These are phyloP conservation scores for Phialophora verrucosa DNA, from an alignment of 2,329 filamentous ascomycete genomes.

Conservation along the genomic window DNA sequence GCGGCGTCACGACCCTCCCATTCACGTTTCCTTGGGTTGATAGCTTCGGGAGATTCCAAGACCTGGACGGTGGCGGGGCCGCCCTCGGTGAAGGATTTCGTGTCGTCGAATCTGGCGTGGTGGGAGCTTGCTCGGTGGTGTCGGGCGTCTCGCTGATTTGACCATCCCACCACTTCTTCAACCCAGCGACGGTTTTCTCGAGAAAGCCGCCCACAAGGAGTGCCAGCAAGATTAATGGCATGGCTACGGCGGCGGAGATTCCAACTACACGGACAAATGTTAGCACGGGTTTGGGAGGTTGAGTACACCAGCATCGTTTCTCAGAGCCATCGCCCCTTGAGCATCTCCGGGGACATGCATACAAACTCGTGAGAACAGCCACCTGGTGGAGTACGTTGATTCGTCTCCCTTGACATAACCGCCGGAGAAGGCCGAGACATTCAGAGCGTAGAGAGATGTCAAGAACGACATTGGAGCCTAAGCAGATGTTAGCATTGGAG, in stretches of 20 bases:
- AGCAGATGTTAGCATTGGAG: not conserved
- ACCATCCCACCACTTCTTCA: no score
- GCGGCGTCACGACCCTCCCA: no score
- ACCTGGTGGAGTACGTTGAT: not conserved
- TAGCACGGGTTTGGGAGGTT: not conserved
- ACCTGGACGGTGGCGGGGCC: no score
- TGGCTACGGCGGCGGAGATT: not conserved
- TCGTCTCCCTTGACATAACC: not conserved
- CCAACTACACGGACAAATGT: not conserved
- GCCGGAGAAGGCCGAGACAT: conserved; percentile 2
- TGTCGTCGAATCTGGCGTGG: no score
- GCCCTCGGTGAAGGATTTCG: no score
- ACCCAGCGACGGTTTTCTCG: not conserved
- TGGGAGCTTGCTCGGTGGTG: no score
- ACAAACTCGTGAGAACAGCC: not conserved
- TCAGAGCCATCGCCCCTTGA: not conserved
- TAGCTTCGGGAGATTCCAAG: no score
- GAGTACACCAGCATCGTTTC: not conserved
- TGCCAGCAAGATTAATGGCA: not conserved
- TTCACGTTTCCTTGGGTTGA: no score
- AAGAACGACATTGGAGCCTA: conserved; percentile 4
- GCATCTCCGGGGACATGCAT: not conserved
- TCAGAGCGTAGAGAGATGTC: conserved; percentile 2
- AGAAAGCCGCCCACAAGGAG: not conserved
- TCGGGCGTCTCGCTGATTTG: no score